phyloP scores from a whole-genome alignment of 2,329 filamentous ascomycete genomes.

The Sporothrix inflata region DNA sequence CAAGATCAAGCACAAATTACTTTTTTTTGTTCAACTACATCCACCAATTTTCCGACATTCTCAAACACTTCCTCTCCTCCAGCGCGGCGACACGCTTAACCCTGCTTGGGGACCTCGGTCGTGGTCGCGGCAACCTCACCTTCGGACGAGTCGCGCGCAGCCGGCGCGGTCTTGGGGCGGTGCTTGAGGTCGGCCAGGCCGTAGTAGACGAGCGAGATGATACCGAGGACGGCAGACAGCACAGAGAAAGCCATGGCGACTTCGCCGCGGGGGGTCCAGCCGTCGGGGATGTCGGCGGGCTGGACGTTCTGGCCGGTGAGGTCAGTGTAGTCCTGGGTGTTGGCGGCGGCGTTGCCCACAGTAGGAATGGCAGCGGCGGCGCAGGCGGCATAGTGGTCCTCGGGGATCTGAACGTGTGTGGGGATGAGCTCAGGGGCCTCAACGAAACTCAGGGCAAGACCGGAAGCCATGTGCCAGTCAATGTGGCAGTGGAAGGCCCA shows the following conservation, averaged over 20 bases:
- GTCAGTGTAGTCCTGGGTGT: slow-evolving; percentile 36
- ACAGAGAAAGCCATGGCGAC: slow-evolving; percentile 75
- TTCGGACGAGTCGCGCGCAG: slow-evolving; percentile 26
- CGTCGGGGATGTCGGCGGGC: slow-evolving; percentile 33
- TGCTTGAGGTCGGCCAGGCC: slow-evolving; percentile 49
- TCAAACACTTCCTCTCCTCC: background rate
- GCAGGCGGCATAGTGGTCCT: slow-evolving; percentile 62
- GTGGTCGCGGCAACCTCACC: slow-evolving; percentile 5
- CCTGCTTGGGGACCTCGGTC: slow-evolving; percentile 17
- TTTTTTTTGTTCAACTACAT: background rate
- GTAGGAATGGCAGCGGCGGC: slow-evolving; percentile 37
- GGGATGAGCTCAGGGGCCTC: slow-evolving; percentile 68
- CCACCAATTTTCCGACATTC: background rate
- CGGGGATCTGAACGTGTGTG: slow-evolving; percentile 60
- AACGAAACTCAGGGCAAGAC: slow-evolving; percentile 67
- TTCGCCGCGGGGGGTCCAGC: slow-evolving; percentile 68
- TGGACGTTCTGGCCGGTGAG: slow-evolving; percentile 36
- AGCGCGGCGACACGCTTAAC: background rate
- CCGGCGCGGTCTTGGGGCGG: slow-evolving; percentile 1
- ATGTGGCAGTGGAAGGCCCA: slow-evolving; percentile 77
- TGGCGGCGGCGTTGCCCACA: slow-evolving; percentile 40
- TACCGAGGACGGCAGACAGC: slow-evolving; percentile 68
- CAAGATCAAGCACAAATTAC: no score
- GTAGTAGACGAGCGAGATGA: slow-evolving; percentile 70
- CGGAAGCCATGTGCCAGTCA: slow-evolving; percentile 73